phyloP scores from a whole-genome alignment of 352 stramenopile genomes.

The Phytophthora sp. region DNA sequence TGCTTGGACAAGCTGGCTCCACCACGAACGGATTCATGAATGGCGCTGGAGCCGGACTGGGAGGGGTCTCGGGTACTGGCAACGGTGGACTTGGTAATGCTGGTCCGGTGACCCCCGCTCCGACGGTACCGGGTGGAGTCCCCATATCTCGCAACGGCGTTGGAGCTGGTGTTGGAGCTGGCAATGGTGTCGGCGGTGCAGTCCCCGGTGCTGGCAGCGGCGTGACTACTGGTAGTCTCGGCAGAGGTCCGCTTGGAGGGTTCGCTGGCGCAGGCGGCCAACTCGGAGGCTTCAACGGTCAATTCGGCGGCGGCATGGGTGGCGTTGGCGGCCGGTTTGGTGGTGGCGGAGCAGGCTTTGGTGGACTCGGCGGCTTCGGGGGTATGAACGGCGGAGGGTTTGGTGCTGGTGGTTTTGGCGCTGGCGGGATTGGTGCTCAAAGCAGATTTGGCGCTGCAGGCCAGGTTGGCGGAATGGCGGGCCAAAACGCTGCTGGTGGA shows the following conservation, averaged over 20 bases:
- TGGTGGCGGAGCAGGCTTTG: background rate
- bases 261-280: background rate
- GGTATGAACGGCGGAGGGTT: no score
- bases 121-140: background rate
- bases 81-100: background rate
- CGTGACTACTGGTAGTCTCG: no score
- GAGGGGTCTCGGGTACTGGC: background rate
- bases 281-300: conserved; percentile 7
- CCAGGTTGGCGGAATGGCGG: no score
- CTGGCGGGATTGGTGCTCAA: no score
- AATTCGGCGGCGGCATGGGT: background rate
- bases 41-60: background rate
- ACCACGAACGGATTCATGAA: background rate
- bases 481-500: no score
- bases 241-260: background rate
- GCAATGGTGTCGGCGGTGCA: background rate
- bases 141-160: background rate
- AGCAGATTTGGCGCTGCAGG: no score
- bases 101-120: background rate
- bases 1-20: background rate
- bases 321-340: background rate
- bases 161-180: background rate
- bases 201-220: background rate
- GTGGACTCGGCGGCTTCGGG: background rate
- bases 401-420: conserved; percentile 4